Conservation (phyloP, 257 asterid genomes). For the Ocimum tenuiflorum region DNA sequence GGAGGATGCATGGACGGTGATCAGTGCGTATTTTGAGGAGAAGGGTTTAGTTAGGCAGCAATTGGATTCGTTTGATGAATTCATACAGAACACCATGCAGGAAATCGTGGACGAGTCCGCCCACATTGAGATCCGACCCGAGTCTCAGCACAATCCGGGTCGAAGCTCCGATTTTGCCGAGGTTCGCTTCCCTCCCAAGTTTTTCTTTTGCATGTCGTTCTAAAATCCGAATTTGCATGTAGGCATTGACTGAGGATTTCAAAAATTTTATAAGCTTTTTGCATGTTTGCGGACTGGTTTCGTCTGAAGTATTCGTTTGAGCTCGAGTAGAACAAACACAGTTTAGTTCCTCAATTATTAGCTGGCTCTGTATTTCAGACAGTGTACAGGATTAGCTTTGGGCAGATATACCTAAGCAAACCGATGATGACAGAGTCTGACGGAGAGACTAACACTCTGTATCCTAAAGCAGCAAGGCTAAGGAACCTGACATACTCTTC, state of each 20-base stretch:
- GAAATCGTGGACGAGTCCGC: conserved; percentile 52
- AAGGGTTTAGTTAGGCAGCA: conserved; percentile 53
- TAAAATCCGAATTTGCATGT: neutral
- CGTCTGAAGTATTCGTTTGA: too few species aligned
- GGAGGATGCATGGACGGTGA: conserved; percentile 55
- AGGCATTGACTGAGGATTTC: too few species aligned
- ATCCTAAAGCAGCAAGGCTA: conserved; percentile 86
- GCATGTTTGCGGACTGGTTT: too few species aligned
- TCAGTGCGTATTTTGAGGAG: conserved; percentile 49
- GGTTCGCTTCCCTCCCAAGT: conserved; percentile 5
- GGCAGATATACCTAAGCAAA: conserved; percentile 82
- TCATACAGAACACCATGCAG: conserved; percentile 57
- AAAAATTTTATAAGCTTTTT: too few species aligned
- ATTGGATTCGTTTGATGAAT: conserved; percentile 47
- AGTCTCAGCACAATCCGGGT: conserved; percentile 39
- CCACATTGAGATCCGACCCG: conserved; percentile 50
- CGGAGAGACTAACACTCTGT: conserved; percentile 83
- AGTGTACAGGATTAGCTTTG: conserved; percentile 59
- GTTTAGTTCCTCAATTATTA: neutral
- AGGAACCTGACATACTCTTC: conserved; percentile 87
- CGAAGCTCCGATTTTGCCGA: conserved; percentile 40
- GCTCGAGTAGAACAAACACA: neutral
- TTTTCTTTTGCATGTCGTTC: neutral
- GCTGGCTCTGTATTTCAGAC: conserved; percentile 32
- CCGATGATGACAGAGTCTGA: conserved; percentile 97